Conservation (phyloP, 2,329 filamentous ascomycete genomes). For the Knoxdaviesia proteae region DNA sequence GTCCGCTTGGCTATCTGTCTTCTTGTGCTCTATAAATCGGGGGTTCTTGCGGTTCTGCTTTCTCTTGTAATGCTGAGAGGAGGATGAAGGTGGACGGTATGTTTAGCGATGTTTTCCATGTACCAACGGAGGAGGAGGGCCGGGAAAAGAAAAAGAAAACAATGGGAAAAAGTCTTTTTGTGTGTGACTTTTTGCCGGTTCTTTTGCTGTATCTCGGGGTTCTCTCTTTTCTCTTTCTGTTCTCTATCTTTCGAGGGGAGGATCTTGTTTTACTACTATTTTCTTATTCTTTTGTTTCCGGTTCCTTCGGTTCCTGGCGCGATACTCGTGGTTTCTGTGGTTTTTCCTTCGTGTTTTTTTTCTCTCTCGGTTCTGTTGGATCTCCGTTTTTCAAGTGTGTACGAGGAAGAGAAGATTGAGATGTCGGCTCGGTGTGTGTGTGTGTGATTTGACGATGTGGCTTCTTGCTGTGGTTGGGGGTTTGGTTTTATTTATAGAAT, state of each 20-base stretch:
- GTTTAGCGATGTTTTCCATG: neutral
- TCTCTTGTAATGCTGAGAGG: slow-evolving; percentile 1
- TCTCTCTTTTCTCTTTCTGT: neutral
- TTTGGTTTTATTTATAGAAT: no score
- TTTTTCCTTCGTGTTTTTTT: neutral
- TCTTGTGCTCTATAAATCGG: slow-evolving; percentile 1
- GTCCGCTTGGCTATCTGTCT: slow-evolving; percentile 1
- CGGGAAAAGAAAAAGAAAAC: slow-evolving; percentile 1
- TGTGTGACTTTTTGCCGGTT: neutral
- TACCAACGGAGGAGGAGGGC: neutral
- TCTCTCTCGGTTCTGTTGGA: neutral
- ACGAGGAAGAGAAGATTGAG: neutral
- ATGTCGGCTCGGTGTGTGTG: no score
- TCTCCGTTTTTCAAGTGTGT: neutral
- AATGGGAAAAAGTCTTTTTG: neutral
- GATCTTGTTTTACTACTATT: neutral
- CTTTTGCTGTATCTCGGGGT: neutral
- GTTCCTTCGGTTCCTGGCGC: neutral
- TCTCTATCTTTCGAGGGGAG: neutral
- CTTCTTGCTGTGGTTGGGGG: no score
- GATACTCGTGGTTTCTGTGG: neutral
- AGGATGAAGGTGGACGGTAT: neutral
- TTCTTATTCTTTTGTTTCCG: neutral
- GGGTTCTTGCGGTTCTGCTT: neutral
- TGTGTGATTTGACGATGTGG: no score